These are phyloP conservation scores for Aspergillus luchuensis DNA, from an alignment of 2,329 filamentous ascomycete genomes.

Conservation along the genomic window DNA sequence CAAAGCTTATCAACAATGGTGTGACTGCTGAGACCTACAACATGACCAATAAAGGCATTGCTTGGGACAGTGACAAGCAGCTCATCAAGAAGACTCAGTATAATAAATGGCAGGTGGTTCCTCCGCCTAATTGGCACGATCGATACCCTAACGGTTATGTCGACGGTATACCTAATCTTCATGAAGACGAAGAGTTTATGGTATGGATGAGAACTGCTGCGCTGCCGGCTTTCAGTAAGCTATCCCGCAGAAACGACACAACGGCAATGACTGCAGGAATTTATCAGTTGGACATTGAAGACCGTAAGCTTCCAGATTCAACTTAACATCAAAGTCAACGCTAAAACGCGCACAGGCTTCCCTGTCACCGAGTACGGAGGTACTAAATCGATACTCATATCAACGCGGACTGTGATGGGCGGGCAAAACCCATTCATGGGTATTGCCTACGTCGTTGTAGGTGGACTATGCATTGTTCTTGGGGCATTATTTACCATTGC, in stretches of 20 bases:
- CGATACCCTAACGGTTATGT: constrained; percentile 73
- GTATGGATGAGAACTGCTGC: constrained; percentile 99
- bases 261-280: constrained; percentile 66
- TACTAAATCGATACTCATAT: constrained; percentile 86
- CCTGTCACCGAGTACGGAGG: constrained; percentile 76
- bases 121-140: constrained; percentile 81
- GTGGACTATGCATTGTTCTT: constrained; percentile 86
- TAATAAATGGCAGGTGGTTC: constrained; percentile 65
- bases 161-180: constrained; percentile 68
- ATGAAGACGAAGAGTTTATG: constrained; percentile 81
- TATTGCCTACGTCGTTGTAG: constrained; percentile 93
- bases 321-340: not conserved
- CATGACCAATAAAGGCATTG: constrained; percentile 78
- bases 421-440: constrained; percentile 94
- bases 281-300: constrained; percentile 75
- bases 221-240: constrained; percentile 90
- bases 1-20: constrained; percentile 58
- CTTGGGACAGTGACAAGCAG: constrained; percentile 80
- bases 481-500: constrained; percentile 86
- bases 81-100: constrained; percentile 75
- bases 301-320: constrained; percentile 63
- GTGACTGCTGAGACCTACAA: constrained; percentile 62
- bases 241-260: constrained; percentile 79
- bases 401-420: constrained; percentile 88
- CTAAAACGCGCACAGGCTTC: constrained; percentile 64